Conservation (phyloP, 352 stramenopile genomes). For the Phytophthora crassamura region DNA sequence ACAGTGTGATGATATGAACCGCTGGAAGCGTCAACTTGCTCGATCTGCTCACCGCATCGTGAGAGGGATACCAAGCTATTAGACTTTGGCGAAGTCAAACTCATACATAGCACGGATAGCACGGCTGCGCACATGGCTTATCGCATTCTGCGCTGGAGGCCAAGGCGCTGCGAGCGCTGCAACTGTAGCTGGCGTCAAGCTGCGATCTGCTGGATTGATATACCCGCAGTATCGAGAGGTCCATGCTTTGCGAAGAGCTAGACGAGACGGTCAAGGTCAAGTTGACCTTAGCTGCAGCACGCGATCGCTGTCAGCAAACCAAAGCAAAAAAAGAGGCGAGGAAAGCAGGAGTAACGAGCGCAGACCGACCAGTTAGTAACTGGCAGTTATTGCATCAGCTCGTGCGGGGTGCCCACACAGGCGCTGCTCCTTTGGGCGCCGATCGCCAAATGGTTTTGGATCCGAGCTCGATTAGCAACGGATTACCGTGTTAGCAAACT, state of each 20-base stretch:
- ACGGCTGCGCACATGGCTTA: too few relatives aligned
- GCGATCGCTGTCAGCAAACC: too few relatives aligned
- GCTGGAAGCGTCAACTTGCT: constrained; percentile 11
- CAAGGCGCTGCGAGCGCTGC: too few relatives aligned
- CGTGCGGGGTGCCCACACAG: too few relatives aligned
- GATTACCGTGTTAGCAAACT: constrained; percentile 29
- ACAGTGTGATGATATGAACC: constrained; percentile 12
- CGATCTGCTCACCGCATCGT: too few relatives aligned
- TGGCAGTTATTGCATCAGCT: too few relatives aligned
- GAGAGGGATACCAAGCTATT: constrained; percentile 1
- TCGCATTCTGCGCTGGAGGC: too few relatives aligned
- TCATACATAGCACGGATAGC: too few relatives aligned
- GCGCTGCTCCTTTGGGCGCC: background rate
- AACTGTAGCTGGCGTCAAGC: background rate
- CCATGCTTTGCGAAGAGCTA: too few relatives aligned
- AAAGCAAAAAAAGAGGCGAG: too few relatives aligned
- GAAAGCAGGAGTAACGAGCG: background rate
- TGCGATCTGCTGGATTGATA: constrained; percentile 11
- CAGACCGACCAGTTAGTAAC: too few relatives aligned
- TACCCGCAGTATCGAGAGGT: background rate
- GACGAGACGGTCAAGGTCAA: too few relatives aligned
- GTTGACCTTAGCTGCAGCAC: background rate
- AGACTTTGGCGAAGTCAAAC: background rate
- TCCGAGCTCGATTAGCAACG: constrained; percentile 9
- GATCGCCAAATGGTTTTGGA: constrained; percentile 6